Base-by-base conservation (phyloP, 164 flowering plant species). In the Taxillus chinensis region DNA sequence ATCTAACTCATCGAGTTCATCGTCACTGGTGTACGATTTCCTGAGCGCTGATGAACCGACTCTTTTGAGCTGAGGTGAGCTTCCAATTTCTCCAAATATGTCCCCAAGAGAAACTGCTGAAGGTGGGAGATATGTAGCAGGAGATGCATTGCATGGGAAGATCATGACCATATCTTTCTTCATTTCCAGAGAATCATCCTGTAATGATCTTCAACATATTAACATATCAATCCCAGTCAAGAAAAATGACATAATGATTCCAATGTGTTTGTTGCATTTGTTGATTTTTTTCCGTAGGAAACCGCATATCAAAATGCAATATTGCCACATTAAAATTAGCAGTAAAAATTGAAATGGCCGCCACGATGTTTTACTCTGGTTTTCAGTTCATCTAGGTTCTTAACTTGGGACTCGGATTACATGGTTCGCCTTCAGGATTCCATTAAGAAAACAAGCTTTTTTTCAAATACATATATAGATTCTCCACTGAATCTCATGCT, bases 111-210 rank as follows among this genome's bases (percentile, higher is more conserved):
- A 54, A 27, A 39, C 39, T 17, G n/a, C 57, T 2, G 57, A 54
- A 54, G 57, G 57, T 8, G 57, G 57, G 39, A 8, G 9, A 54
- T 54, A 54, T 27, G 12, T 5, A 3, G 57, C 57, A 6, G 39
- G 57, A 17, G 57, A 39, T 54, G 57, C 57, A 17, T 5, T 54
- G 57, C 57, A 54, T 27, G 57, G 57, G 39, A 54, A 54, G 39
- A 5, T 15, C 37, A 39, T 15, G 7, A 54, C 57, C 4, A 37
- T 4, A 8, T 54, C 39, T 54, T 17, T 27, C 39, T 10, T 11
- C 7, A 39, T 54, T 27, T 54, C 39, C 7, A 27, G 39, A 54
- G 57, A 27, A 54, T 54, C 57, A 39, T 54, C 39, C 17, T n/a
- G 16, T 52, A 15, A 52, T 52, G 9, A 16, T 5, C 7, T 4